Base-by-base conservation (phyloP, 805 yeast species). In the Kazachstania martiniae region DNA sequence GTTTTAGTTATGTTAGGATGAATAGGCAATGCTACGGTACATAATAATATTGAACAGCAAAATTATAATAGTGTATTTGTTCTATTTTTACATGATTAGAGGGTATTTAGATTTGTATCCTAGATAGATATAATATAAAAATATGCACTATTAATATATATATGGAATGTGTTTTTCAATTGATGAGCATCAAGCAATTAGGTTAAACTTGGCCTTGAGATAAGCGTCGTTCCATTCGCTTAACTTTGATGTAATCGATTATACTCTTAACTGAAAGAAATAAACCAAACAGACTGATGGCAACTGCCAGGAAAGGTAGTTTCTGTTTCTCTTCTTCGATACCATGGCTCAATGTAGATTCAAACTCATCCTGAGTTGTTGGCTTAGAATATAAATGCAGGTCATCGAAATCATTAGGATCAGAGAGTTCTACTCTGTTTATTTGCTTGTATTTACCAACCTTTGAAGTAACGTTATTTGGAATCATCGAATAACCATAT, bases 211-310 rank as follows among this genome's bases (percentile, higher is more conserved):
- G 46, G 19, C 47, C 53, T 33, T 53, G 58, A 9, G 52, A 31
- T 31, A 50, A 29, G 29, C 38, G 49, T 36, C 59, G 61, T 52
- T 87, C 95, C 73, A 77, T 76, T 47, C 70, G 72, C 51, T 79
- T 75, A n/a, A 89, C 91, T 40, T 74, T 65, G 41, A 67, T 66
- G 53, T 77, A 89, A 51, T 81, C 91, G 28, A 67, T 58, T n/a
- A 81, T 40, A 9, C 94, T 74, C 48, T 78, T 81, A 12, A 74
- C 36, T 8, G 78, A 58, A 4, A 89, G 63, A 34, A 78, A 66
- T 1, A 69, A 49, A 2, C 97, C 97, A 28, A 81, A 61, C 1
- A 76, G 63, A 31, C 84, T 74, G 24, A 84, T 59, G 1, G 70
- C 66, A 32, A 74, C 69, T 0, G 89, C 78, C 29, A 81, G 54